Base-by-base conservation (phyloP, 2,329 filamentous ascomycete genomes). In the Arthroderma uncinatum region DNA sequence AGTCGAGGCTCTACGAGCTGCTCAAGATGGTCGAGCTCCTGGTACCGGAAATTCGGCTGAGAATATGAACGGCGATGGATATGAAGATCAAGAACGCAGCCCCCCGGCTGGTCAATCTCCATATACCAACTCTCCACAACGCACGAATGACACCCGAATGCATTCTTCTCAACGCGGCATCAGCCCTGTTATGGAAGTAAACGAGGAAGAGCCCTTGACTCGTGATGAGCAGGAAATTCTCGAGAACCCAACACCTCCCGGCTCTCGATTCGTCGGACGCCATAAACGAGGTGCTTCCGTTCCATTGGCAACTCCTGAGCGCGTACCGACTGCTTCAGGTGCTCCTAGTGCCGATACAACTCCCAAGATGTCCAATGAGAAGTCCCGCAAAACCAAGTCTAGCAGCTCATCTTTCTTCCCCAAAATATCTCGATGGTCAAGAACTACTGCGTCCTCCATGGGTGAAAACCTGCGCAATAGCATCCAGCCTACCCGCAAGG, bases 391-490 rank as follows among this genome's bases (percentile, higher is more conserved):
- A 74, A 87, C 94, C 74, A 95, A 95, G 70, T 92, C 89, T 0
- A 86, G 82, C 67, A 83, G 84, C 58, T 93, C 89, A 0, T 89
- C 87, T 0, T 78, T 84, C 77, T 87, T 95, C 60, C 90, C 91
- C 23, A 96, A 95, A 75, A 91, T 95, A 61, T 97, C 93, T 4
- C 83, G 93, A 44, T 98, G 93, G 93, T 97, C 92, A 0, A 93
- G 94, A 74, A 97, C 92, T 1, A 98, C 93, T 0, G 82, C 91
- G 2, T 95, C 90, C 0, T 95, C 89, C 60, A 83, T 90, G 44
- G 85, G 88, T 47, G 86, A 86, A 64, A 86, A 85, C 40, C 86
- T 91, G 69, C 82, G 86, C 40, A 82, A 81, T 65, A 88, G 83
- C 64, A 70, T 71, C 48, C 74, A 76, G 56, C 53, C 57, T 53